Evolutionary conservation across 2,329 filamentous ascomycete species (phyloP), one percentile per base, ranked within the genome.

Genomic region (Colletotrichum zoysiae): DNA sequence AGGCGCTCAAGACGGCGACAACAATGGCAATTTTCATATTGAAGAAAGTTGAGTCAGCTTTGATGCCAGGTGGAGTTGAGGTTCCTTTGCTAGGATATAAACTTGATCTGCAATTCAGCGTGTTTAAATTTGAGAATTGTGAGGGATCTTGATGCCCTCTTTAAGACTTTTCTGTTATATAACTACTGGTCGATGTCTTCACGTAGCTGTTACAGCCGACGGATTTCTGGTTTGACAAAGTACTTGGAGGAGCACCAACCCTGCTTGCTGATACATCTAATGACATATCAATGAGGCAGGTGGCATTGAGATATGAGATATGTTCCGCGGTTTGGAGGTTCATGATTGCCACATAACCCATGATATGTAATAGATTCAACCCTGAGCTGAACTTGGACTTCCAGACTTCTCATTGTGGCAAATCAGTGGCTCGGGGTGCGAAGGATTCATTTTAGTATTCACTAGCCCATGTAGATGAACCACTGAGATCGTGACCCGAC

Each of bases 281-380:
- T 8, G 35, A 9, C 5, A 3, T 35, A 35, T 67, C 14, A 67
- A 73, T 57, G 42, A 66, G 67, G 67, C 70, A 73, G 70, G 70
- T 71, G 46, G 14, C 50, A 73, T 33, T 44, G 23, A 5, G 48
- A 58, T 46, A 44, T 30, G 20, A 5, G 48, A 58, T 46, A 44
- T 30, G 20, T 42, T 35, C 56, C 38, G n/a, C 44, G 48, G 63
- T 26, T 53, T 30, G 59, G 38, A 40, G 38, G 35, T 65, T 71
- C 26, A n/a, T 53, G 2, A 33, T 46, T 64, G 18, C 30, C 38
- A 48, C 38, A 35, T 8, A 3, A 46, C 26, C 44, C 18, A 23
- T 8, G 33, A 33, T 11, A 58, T 12, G 6, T 9, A 42, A 12
- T 30, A 16, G 30, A 12, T 20, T 23, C 8, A n/a, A 30, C 44